Base-by-base conservation (phyloP, 768 basidiomycete genomes). In the Lentinus tigrinus region DNA sequence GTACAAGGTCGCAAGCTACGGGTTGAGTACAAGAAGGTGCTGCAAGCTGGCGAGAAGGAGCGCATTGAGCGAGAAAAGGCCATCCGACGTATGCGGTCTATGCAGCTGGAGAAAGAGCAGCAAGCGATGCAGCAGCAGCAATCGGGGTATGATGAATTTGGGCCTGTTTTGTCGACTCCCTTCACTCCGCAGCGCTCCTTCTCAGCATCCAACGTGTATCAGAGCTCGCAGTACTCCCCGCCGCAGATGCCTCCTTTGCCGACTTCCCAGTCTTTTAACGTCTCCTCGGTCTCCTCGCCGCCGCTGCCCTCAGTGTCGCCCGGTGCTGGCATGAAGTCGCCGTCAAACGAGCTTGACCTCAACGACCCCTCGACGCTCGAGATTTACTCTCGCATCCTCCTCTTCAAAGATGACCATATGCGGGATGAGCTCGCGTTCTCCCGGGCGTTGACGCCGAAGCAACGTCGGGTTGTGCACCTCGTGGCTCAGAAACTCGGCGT, bases 1-100 rank as follows among this genome's bases (percentile, higher is more conserved):
- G 91, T 97, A 34, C 91, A 94, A 67, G 97, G 97, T 23, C 91
- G 97, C 67, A 98, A 98, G 74, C 81, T 99, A 50, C 90, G 97
- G 42, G 96, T 98, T 55, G 97, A 99, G 75, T 98, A 98, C 80
- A 99, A 99, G 80, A 98, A 98, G 75, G 96, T 98, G 8, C 77
- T 99, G n/a, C 95, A 98, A 72, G 95, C 95, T 3, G 95, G 96
- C 48, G 97, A 99, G 75, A 99, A 99, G 76, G 97, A 99, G 70
- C 85, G 93, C 56, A 99, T 98, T 69, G 97, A 99, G 74, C 79
- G 96, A 56, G 96, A 98, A 78, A 99, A 99, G 79, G 97, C 97
- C 2, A 86, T 99, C 61, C 89, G 95, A 63, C 84, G 97, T 60
- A 99, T 99, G 95, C 88, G 93, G 64, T 95, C 92, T 46, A 96